These are phyloP conservation scores for Yamadazyma laniorum DNA, from an alignment of 805 yeast species.

Conservation along the genomic window DNA sequence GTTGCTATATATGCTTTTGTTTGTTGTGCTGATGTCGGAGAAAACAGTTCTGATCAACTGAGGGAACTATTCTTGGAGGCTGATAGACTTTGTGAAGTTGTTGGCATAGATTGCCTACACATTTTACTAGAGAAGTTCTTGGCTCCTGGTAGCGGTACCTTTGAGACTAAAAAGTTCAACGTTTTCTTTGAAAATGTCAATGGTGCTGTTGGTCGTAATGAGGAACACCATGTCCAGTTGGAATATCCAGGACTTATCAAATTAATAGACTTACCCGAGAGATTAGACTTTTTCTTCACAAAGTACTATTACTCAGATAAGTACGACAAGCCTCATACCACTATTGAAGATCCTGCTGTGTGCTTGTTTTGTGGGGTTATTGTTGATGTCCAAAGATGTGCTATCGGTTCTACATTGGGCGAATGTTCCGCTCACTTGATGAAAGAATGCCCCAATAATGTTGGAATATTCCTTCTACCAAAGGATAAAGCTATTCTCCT, in stretches of 20 bases:
- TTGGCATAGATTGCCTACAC: constrained; percentile 45
- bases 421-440: constrained; percentile 74
- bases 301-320: constrained; percentile 48
- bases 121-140: constrained; percentile 20
- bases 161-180: constrained; percentile 26
- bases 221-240: constrained; percentile 20
- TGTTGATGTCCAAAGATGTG: constrained; percentile 62
- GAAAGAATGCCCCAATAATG: constrained; percentile 59
- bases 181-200: constrained; percentile 16
- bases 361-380: constrained; percentile 80
- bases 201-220: constrained; percentile 1
- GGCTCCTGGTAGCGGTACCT: constrained; percentile 10
- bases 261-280: constrained; percentile 61
- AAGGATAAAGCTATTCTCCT: constrained; percentile 63
- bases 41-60: constrained; percentile 18
- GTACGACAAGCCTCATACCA: constrained; percentile 35
- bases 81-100: constrained; percentile 48
- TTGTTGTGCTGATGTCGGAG: constrained; percentile 46
- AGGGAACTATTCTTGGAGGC: constrained; percentile 44
- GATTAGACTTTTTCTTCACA: constrained; percentile 69
- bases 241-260: constrained; percentile 67
- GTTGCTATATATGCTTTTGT: constrained; percentile 56
- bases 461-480: constrained; percentile 75
- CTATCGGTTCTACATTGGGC: constrained; percentile 58
- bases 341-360: constrained; percentile 71